These are phyloP conservation scores for Sporothrix luriei DNA, from an alignment of 2,329 filamentous ascomycete genomes.

Conservation along the genomic window DNA sequence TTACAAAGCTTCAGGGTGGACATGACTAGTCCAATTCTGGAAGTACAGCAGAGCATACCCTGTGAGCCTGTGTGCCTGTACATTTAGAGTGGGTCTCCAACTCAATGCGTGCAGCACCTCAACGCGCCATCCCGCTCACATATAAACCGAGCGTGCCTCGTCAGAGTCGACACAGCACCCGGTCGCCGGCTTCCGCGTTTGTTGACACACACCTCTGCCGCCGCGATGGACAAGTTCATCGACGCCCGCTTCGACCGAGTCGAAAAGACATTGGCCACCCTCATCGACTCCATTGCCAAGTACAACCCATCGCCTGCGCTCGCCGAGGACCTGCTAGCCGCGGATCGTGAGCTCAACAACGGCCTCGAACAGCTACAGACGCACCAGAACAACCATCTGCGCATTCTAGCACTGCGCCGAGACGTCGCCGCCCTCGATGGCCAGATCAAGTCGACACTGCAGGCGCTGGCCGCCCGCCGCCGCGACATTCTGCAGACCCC, in stretches of 20 bases:
- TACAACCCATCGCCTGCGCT: conserved; percentile 74
- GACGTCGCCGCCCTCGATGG: conserved; percentile 67
- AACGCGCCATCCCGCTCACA: not conserved
- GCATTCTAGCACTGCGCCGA: conserved; percentile 68
- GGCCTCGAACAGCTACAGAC: conserved; percentile 68
- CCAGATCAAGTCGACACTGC: conserved; percentile 71
- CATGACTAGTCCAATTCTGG: not conserved
- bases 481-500: conserved; percentile 69
- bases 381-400: conserved; percentile 74
- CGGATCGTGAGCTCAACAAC: conserved; percentile 67
- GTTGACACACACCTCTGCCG: not conserved
- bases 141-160: conserved; percentile 4
- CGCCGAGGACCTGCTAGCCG: conserved; percentile 68
- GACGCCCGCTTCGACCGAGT: conserved; percentile 66
- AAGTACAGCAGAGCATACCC: too few relatives aligned
- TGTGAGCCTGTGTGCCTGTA: too few relatives aligned
- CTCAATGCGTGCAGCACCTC: not conserved
- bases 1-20: conserved; percentile 30
- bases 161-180: not conserved
- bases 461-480: conserved; percentile 70
- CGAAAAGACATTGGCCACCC: conserved; percentile 65
- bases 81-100: not conserved
- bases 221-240: conserved; percentile 63
- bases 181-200: not conserved
- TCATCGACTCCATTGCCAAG: conserved; percentile 79